Evolutionary conservation across 139 green algal species (phyloP).

Genomic region (Eudorina sp.): DNA sequence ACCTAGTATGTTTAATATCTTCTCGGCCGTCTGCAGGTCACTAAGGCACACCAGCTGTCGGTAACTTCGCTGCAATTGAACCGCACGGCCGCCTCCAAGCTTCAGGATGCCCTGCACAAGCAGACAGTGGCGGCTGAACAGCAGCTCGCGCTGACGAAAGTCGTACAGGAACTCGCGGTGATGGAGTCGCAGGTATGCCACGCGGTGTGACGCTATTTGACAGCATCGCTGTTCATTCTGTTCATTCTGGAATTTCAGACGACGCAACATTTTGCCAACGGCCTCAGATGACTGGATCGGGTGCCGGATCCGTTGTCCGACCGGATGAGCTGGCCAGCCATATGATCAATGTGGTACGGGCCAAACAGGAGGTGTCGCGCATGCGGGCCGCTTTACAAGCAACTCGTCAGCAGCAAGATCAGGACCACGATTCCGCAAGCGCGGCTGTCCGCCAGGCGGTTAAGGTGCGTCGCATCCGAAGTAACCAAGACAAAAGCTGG

Average conservation of each 20-base stretch:
- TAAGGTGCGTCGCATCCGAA: too few species aligned
- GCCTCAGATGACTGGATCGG: constrained; percentile 4
- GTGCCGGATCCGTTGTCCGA: neutral
- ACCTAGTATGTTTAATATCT: too few species aligned
- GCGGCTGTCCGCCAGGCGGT: neutral
- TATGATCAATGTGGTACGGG: constrained; percentile 26
- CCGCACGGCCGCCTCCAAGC: neutral
- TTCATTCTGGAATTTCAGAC: too few species aligned
- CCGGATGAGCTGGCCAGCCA: constrained; percentile 12
- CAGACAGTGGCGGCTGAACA: neutral
- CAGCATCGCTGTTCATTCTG: too few species aligned
- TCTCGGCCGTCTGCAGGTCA: constrained; percentile 18
- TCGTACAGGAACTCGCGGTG: neutral
- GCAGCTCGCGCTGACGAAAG: neutral
- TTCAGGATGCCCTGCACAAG: neutral
- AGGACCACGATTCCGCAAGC: neutral
- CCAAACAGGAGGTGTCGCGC: constrained; percentile 25
- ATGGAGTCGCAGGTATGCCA: constrained; percentile 38
- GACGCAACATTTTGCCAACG: too few species aligned
- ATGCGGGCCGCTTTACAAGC: neutral
- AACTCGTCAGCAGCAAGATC: neutral
- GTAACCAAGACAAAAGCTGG: too few species aligned
- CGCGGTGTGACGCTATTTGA: too few species aligned
- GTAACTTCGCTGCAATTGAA: neutral
- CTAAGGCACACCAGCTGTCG: neutral